Conservation (phyloP, 2,329 filamentous ascomycete species). For the Aspergillus pseudotamarii region DNA sequence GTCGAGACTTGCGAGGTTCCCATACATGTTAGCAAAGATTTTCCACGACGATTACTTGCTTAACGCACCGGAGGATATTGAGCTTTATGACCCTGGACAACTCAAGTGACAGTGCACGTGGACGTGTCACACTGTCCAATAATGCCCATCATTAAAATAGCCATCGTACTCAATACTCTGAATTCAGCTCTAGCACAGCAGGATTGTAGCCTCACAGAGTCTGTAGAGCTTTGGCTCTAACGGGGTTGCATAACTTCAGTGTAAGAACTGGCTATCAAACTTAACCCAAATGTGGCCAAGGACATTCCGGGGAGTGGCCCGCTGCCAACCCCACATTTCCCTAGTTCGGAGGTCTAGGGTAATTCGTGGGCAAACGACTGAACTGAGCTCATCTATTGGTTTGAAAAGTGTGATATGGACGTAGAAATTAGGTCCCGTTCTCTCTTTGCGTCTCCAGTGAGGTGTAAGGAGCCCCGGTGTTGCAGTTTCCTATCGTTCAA, state of each 20-base stretch:
- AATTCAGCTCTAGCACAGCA: neutral
- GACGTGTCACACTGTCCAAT: neutral
- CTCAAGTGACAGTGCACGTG: neutral
- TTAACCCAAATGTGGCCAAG: neutral
- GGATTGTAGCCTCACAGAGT: neutral
- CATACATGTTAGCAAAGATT: constrained; percentile 1
- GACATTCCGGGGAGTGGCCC: no score
- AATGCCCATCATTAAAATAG: neutral
- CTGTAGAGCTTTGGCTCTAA: neutral
- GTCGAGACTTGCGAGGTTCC: constrained; percentile 26
- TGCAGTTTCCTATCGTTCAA: neutral
- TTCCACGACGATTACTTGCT: neutral
- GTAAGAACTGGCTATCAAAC: no score
- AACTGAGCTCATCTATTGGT: neutral
- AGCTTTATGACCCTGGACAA: neutral
- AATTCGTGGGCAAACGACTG: neutral
- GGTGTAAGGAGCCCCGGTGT: neutral
- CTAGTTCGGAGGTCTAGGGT: neutral
- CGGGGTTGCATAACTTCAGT: neutral
- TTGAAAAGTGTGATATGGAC: neutral
- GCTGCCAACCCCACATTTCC: neutral
- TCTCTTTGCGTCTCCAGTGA: neutral
- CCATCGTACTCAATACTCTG: neutral
- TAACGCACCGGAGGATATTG: neutral
- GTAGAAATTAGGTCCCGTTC: neutral